Percentiles rank a stretch among this genome's conserved stretches.
These are phyloP conservation scores for Sclerotinia borealis DNA, from an alignment of 2,329 filamentous ascomycete genomes.

Conservation along the genomic window DNA sequence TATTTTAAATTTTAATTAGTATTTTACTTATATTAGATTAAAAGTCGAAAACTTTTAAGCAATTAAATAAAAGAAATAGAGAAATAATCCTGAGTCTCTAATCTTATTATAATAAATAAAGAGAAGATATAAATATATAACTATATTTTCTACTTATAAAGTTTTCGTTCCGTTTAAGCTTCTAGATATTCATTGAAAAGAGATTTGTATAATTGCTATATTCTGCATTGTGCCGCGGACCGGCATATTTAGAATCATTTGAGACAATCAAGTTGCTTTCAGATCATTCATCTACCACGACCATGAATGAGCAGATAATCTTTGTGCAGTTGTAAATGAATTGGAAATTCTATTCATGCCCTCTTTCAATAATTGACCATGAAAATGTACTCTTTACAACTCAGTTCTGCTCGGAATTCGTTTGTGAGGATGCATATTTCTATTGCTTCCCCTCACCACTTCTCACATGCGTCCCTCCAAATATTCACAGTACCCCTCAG, in stretches of 20 bases:
- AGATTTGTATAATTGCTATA: background rate
- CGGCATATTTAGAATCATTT: background rate
- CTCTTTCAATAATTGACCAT: background rate
- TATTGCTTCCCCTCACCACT: background rate
- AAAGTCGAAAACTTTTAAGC: too few species aligned
- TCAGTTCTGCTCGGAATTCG: background rate
- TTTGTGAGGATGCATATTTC: background rate
- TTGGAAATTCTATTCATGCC: background rate
- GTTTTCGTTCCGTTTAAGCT: too few species aligned
- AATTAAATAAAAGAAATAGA: too few species aligned
- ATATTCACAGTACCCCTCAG: constrained; percentile 22
- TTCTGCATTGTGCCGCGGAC: background rate
- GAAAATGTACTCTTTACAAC: background rate
- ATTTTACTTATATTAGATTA: too few species aligned
- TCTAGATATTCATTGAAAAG: background rate
- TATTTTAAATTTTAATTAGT: too few species aligned
- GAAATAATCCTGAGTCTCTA: too few species aligned
- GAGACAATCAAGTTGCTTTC: background rate
- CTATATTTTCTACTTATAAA: too few species aligned
- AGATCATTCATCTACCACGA: background rate
- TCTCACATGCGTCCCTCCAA: constrained; percentile 17
- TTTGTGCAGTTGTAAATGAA: background rate
- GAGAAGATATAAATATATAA: too few species aligned
- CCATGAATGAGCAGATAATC: too few species aligned
- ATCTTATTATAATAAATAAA: too few species aligned